These are phyloP conservation scores for Pseudoturritis turrita DNA, from an alignment of 345 rosid species.

Conservation along the genomic window DNA sequence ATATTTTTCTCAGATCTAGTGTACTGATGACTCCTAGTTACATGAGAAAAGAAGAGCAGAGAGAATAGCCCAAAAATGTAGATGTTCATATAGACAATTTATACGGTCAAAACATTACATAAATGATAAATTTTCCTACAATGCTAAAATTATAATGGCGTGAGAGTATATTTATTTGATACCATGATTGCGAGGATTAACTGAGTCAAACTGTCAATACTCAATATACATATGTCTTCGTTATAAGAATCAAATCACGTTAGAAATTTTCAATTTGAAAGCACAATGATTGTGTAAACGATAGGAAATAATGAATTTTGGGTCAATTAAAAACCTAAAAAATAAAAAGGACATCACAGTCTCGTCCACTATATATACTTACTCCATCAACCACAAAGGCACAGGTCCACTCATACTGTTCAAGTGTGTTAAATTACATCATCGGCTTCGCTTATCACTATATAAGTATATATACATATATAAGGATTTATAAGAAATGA, in stretches of 20 bases:
- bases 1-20: too few species aligned
- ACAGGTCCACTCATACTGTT: conserved; percentile 18
- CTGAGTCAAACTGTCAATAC: neutral
- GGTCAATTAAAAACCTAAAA: conserved; percentile 10
- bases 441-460: neutral
- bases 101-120: too few species aligned
- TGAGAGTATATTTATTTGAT: neutral
- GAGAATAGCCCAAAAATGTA: too few species aligned
- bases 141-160: neutral
- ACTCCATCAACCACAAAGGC: conserved; percentile 11
- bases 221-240: neutral
- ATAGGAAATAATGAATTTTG: conserved; percentile 6
- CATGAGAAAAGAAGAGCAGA: too few species aligned
- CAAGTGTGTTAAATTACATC: conserved; percentile 6
- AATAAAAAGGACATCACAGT: conserved; percentile 18
- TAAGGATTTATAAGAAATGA: too few species aligned
- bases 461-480: neutral
- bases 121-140: neutral
- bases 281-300: conserved; percentile 15
- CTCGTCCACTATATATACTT: conserved; percentile 19
- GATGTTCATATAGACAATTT: too few species aligned
- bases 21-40: too few species aligned
- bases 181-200: neutral
- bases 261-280: neutral
- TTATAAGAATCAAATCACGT: neutral